Percentiles rank a stretch among this genome's conserved stretches.
Conservation (phyloP, 352 stramenopile species). For the Elongisporangium prolatum region DNA sequence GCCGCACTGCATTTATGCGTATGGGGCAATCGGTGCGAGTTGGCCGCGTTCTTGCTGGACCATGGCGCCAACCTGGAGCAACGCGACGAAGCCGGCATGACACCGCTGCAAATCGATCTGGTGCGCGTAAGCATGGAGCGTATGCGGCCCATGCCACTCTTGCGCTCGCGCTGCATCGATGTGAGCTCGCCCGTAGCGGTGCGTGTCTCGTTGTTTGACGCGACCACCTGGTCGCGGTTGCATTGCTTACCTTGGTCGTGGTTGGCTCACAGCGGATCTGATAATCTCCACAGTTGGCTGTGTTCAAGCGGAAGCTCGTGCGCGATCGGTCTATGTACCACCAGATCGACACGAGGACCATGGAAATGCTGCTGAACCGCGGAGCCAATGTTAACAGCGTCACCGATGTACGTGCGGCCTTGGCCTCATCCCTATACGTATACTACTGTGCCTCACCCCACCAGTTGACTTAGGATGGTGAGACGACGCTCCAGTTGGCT, state of each 20-base stretch:
- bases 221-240: neutral
- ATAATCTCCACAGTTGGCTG: conserved; percentile 16
- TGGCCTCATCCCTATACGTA: neutral
- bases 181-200: conserved; percentile 30
- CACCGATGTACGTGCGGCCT: conserved; percentile 22
- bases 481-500: conserved; percentile 26
- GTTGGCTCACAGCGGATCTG: conserved; percentile 1
- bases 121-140: conserved; percentile 37
- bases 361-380: conserved; percentile 30
- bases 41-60: conserved; percentile 23
- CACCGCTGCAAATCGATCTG: conserved; percentile 39
- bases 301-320: conserved; percentile 21
- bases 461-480: neutral
- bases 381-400: conserved; percentile 23
- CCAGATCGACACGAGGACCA: conserved; percentile 34
- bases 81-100: conserved; percentile 23
- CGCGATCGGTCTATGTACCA: conserved; percentile 31
- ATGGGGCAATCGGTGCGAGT: conserved; percentile 19
- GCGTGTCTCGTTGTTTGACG: conserved; percentile 3
- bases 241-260: neutral
- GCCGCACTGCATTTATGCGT: conserved; percentile 31
- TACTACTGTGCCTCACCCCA: neutral
- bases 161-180: conserved; percentile 31
- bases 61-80: conserved; percentile 25
- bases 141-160: conserved; percentile 33